Evolutionary conservation across 192 early-diverging fungal species (phyloP), one percentile per base, ranked within the genome.

Genomic region (Coemansia sp.): DNA sequence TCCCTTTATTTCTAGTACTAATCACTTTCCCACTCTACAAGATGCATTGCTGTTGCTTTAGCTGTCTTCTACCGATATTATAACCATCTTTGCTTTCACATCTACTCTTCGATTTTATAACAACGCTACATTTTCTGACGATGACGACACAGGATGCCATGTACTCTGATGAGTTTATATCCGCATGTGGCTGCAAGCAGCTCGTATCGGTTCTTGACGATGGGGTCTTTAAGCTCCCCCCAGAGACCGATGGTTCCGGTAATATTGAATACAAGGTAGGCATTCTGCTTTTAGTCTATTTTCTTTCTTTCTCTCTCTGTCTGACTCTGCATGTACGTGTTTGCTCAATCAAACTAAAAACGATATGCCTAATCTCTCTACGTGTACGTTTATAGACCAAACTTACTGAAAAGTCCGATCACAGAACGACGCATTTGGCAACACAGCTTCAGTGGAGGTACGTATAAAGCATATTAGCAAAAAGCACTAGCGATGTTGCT

Each of bases 201-300:
- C 30, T 22, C 17, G 12, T 58, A 9, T 78, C 75, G 11, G 64
- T 71, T 11, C 69, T 78, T 25, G 64, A 67, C 41, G 62, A 68
- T n/a, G 66, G 61, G 39, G 66, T 78, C 9, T 54, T 62, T 2
- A 59, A 53, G 39, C 68, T 94, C 42, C 89, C 90, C 4, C 88
- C 89, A 50, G 92, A 96, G 65, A 65, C 90, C 21, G 94, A 96
- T 61, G 60, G 70, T 27, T 82, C 91, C 23, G 94, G 94, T 22
- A 93, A 93, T 62, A 86, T 96, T 33, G 88, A 94, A 66, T 94
- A 94, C 81, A 95, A 95, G 87, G 85, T 92, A 48, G 83, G 88
- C 55, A 60, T 92, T 3, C 34, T 37, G 34, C 34, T 10, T 9
- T 37, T 10, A 10, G 7, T 10, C 9, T 37, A 1, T 9, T 37